Evolutionary conservation across 768 basidiomycete species (phyloP), one percentile per base, ranked within the genome.

Genomic region (Megacollybia marginata): DNA sequence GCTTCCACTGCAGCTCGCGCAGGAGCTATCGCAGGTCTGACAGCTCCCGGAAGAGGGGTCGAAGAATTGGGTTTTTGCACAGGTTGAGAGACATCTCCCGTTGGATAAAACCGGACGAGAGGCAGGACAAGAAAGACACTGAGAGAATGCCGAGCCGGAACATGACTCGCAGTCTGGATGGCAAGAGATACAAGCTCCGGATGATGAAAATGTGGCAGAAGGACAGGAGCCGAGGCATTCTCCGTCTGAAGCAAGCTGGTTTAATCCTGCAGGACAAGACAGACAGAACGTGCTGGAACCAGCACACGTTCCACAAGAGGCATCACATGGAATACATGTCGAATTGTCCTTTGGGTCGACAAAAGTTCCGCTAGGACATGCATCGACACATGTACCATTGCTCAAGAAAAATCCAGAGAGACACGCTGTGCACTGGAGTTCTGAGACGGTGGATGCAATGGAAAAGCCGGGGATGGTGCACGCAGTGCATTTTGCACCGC

Each of bases 131-230:
- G 78, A 78, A 8, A 80, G 73, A 65, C 92, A 95, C 60, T 92
- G 83, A 59, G 79, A 81, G 67, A 89, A 89, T 0, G 81, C 77
- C 16, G 76, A 58, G n/a, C 89, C 90, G 19, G 81, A 80, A 65
- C 92, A 95, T 1, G 85, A 82, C 13, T 79, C 80, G 59, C 92
- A 95, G 60, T 94, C 92, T 0, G 89, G 81, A 52, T 94, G 91
- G 63, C 92, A 95, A 5, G 82, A 57, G 49, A 81, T 60, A 67
- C 92, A 94, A 23, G 77, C 65, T 19, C 81, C 78, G 31, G 79
- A 73, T 9, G 85, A 76, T 47, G 72, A 67, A 66, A 92, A 85
- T 1, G 82, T 78, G 52, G 78, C 80, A 38, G 82, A 74, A 0
- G 92, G 88, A 59, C 91, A 94, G 5, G 80, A 74, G 15, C 77